Percentiles rank a stretch among this genome's conserved stretches.
Evolutionary conservation across 106 monocot genomes (phyloP).

Genomic region (Iris macrosiphon): DNA sequence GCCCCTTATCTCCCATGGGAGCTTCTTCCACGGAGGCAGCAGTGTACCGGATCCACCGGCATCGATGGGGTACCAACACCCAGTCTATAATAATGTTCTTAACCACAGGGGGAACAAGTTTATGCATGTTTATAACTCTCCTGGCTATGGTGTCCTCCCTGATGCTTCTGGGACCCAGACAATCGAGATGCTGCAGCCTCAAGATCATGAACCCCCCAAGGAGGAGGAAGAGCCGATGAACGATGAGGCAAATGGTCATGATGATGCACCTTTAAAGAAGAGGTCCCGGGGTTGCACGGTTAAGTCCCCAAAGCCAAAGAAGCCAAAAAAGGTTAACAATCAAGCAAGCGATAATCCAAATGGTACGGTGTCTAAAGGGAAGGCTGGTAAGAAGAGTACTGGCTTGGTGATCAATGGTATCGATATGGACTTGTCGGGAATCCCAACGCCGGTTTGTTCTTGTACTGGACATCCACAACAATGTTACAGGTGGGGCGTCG

Average conservation of each 20-base stretch:
- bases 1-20: slow-evolving; percentile 21
- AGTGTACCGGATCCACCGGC: slow-evolving; percentile 12
- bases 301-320: slow-evolving; percentile 53
- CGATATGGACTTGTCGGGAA: slow-evolving; percentile 43
- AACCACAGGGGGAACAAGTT: not conserved
- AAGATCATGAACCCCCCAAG: slow-evolving; percentile 17
- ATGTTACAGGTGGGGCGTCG: slow-evolving; percentile 53
- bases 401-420: slow-evolving; percentile 50
- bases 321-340: slow-evolving; percentile 33
- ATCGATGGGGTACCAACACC: slow-evolving; percentile 14
- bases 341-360: slow-evolving; percentile 9
- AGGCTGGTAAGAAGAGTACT: slow-evolving; percentile 23
- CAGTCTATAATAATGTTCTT: slow-evolving; percentile 3
- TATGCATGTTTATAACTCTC: too few relatives aligned
- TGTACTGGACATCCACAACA: slow-evolving; percentile 40
- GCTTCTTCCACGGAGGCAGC: slow-evolving; percentile 18
- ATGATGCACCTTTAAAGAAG: slow-evolving; percentile 43
- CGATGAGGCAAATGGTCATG: slow-evolving; percentile 3
- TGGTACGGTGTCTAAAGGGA: slow-evolving; percentile 5
- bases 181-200: slow-evolving; percentile 36
- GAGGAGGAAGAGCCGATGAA: slow-evolving; percentile 4
- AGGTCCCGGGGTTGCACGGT: slow-evolving; percentile 16
- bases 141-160: slow-evolving; percentile 3
- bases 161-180: slow-evolving; percentile 11
- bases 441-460: slow-evolving; percentile 46